phyloP scores from a whole-genome alignment of 331 rosid genomes.

The Prunus yedoensis region DNA sequence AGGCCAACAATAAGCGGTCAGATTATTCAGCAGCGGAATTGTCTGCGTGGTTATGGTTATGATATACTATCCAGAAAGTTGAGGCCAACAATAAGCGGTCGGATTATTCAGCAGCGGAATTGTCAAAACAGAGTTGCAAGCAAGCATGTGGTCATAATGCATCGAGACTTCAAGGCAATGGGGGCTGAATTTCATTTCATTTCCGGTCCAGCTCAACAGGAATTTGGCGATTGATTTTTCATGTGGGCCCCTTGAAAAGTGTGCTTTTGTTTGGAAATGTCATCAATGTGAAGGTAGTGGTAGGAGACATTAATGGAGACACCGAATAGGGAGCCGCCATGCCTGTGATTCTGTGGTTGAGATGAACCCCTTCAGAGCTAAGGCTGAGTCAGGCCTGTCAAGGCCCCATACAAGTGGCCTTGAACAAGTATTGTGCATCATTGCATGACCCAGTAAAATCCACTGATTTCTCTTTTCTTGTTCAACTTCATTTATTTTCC shows the following conservation, averaged over 20 bases:
- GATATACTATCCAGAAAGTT: too few relatives aligned
- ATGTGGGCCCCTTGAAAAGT: not conserved
- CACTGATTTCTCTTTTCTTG: not conserved
- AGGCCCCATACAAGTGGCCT: not conserved
- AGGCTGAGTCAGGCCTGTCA: not conserved
- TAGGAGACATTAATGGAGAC: not conserved
- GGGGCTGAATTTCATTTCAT: not conserved
- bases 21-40: too few relatives aligned
- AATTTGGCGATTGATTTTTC: not conserved
- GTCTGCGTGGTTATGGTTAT: too few relatives aligned
- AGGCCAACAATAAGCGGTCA: too few relatives aligned
- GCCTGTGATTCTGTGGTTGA: not conserved
- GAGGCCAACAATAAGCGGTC: too few relatives aligned
- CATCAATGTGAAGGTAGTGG: not conserved
- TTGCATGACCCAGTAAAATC: not conserved
- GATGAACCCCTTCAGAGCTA: not conserved
- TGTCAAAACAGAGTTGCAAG: not conserved
- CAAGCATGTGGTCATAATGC: constrained; percentile 6
- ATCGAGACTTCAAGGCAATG: not conserved
- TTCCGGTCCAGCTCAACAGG: not conserved
- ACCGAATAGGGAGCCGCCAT: not conserved
- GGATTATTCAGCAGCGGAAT: too few relatives aligned
- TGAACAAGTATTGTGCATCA: not conserved
- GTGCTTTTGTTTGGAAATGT: not conserved
- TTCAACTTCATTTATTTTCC: not conserved